Conservation (phyloP, 1,284 basidiomycete genomes). For the Irpex lacteus region DNA sequence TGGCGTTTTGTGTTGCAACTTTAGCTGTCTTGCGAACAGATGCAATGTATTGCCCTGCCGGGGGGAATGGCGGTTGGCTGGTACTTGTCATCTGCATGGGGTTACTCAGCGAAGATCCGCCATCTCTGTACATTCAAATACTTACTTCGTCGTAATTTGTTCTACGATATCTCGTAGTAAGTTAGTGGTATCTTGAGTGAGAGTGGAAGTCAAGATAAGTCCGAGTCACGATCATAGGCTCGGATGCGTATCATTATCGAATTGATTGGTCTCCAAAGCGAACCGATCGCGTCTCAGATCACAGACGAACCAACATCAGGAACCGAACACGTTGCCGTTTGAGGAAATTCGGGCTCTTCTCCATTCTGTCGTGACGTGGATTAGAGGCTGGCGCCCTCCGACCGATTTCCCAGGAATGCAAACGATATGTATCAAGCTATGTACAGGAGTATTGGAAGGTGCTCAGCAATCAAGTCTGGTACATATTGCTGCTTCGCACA, state of each 20-base stretch:
- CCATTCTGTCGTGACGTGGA: neutral
- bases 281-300: conserved; percentile 1
- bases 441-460: no score
- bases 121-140: neutral
- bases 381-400: no score
- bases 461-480: neutral
- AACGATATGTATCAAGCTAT: no score
- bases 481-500: no score
- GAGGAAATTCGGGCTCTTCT: neutral
- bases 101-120: neutral
- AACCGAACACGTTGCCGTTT: neutral
- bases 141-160: neutral
- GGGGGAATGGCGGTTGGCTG: conserved; percentile 33
- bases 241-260: neutral
- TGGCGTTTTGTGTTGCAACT: conserved; percentile 39
- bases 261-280: neutral
- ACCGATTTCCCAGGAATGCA: no score
- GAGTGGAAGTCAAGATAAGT: no score
- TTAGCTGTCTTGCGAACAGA: conserved; percentile 51
- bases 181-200: no score
- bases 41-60: conserved; percentile 43
- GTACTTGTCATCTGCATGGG: neutral
- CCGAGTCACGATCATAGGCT: neutral
- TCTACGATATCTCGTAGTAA: no score
- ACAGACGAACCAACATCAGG: neutral